Base-by-base conservation (phyloP, 202 grass and related monocot genomes). In the Thinopyrum obtusiflorum region DNA sequence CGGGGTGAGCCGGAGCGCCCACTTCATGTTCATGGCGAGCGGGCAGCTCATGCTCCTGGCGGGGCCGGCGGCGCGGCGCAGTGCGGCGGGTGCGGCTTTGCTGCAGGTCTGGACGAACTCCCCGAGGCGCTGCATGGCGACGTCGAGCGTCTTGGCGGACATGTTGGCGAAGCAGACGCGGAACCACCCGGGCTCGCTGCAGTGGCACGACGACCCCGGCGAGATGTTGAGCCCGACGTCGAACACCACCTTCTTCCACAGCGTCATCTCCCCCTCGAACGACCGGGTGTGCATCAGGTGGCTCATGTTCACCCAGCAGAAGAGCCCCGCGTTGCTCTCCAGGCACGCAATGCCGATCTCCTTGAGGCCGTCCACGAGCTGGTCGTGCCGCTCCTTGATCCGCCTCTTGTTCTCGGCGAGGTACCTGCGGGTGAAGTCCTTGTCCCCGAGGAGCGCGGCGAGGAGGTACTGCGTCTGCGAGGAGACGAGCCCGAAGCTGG, bases 91-190 rank as follows among this genome's bases (percentile, higher is more conserved):
- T 1, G 18, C 14, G 32, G 77, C 77, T 9, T 76, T 76, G 46
- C 44, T 2, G 37, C 39, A 32, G 9, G 17, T 76, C 24, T 92
- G 84, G 11, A 93, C 82, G 83, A 98, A 98, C 12, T 28, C 80
- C 20, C 69, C 70, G 0, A 98, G 77, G 46, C 96, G 88, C 51
- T 85, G 68, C 88, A 95, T 83, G 21, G 96, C 91, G 11, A 94
- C 76, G 71, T 94, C 82, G 61, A 98, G 87, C 4, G 96, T 98
- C 68, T 94, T 86, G 37, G 82, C 68, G 17, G 91, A 91, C 83
- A 95, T 94, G 85, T 98, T 98, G 29, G 96, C 96, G 73, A 98
- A 98, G 90, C 96, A 98, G 51, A 98, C 78, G 27, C 96, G 93
- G 78, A 98, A 95, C 96, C 93, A 94, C 0, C 96, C 96, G 6